Base-by-base conservation (phyloP, 2,329 filamentous ascomycete genomes). In the Byssochlamys sp. region DNA sequence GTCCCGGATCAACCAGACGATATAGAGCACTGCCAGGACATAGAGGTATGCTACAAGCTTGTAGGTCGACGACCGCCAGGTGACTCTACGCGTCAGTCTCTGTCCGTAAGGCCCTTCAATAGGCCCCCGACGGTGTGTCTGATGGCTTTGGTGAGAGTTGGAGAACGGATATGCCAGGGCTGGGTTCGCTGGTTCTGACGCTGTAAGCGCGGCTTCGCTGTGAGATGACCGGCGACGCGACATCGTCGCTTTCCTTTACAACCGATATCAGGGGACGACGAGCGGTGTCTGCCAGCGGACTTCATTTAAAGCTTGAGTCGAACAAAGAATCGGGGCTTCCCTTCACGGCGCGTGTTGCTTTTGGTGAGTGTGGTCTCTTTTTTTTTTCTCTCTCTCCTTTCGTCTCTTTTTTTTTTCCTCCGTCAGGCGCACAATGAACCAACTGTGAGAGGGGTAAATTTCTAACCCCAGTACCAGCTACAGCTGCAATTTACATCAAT, bases 61-160 rank as follows among this genome's bases (percentile, higher is more conserved):
- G 66, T 75, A 74, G 24, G 72, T 73, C 14, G 72, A 74, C 11
- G 72, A 74, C 35, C 73, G 71, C 72, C 72, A 75, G 61, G 72
- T 74, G 61, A 74, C 71, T 60, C 72, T 67, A 31, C 72, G 71
- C 59, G 72, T 71, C 45, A 74, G 62, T 54, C 70, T 67, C 48
- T 71, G 69, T 59, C 72, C 72, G 63, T 70, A 66, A 33, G 72
- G 72, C n/a, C 71, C 71, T 60, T 74, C 72, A 60, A 74, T 73
- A 51, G 71, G 72, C 9, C 71, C 72, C 49, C 71, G 67, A 53
- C 68, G 71, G 56, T 61, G 67, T 48, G 62, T 63, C 54, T 59
- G 60, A 28, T 59, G 59, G 54, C 62, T 58, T 33, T 60, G 59
- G 48, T 67, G 63, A 57, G 62, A 63, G 56, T 62, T 61, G 60